Base-by-base conservation (phyloP, 495 filamentous ascomycete species). In the Aspergillus olivimuriae region DNA sequence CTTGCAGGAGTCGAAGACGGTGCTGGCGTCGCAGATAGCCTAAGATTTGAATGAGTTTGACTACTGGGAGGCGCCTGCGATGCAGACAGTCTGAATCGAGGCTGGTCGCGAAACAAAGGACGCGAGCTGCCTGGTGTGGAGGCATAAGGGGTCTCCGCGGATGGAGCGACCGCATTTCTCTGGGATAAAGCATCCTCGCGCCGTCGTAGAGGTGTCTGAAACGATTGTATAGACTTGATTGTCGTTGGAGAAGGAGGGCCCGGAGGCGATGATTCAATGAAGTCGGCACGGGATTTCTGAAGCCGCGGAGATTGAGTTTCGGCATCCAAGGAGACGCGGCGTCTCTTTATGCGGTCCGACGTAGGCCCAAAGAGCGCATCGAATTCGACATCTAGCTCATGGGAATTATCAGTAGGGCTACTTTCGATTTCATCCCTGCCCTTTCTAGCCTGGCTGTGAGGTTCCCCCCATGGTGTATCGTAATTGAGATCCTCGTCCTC, bases 321-420 rank as follows among this genome's bases (percentile, higher is more conserved):
- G 19, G 33, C 48, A 14, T 39, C 26, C 7, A 44, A 18, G 12
- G 57, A 38, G 18, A 35, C 22, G 4, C 62, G 60, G 4, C 62
- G 55, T 34, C 63, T 50, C 50, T 70, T 70, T 14, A 53, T 39
- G 5, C 51, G 44, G n/a, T 54, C 44, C 32, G 45, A 43, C 15
- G 36, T 40, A 0, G 61, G 39, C 10, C 50, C 50, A 42, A 71
- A 67, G 3, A 64, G 47, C 6, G 53, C 57, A 18, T 68, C 61
- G 34, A 59, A 54, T 16, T 58, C 58, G n/a, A 40, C 39, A 24
- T 61, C 58, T 3, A 62, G 12, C 5, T 38, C 30, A 1, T 43
- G 46, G 12, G 23, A 15, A 8, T 50, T 41, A 1, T 42, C 32
- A 2, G 56, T 52, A 4, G 56, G 50, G 36, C 53, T 56, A 33